Conservation (phyloP, 192 early-diverging fungal species). For the Backusella luteola region DNA sequence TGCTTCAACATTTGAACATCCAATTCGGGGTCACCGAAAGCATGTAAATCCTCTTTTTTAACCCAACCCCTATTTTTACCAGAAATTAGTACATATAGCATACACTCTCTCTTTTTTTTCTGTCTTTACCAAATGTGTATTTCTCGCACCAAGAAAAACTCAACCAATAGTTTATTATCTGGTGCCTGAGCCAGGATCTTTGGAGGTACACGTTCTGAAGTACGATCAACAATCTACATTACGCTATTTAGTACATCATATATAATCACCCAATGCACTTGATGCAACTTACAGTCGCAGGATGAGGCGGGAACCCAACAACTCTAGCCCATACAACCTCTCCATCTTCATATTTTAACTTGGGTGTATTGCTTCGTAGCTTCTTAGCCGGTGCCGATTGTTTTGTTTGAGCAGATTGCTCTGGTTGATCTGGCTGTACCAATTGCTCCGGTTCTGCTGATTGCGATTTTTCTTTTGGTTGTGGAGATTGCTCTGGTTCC, state of each 20-base stretch:
- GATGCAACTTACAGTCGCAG: constrained; percentile 40
- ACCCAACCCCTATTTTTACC: constrained; percentile 11
- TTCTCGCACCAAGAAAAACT: neutral
- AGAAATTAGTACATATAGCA: too few relatives aligned
- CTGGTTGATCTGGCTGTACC: neutral
- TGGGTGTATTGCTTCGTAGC: constrained; percentile 1
- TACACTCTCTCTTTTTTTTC: too few relatives aligned
- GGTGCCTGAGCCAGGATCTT: neutral
- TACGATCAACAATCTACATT: neutral
- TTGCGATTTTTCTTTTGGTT: too few relatives aligned
- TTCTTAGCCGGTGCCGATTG: neutral
- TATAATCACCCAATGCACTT: too few relatives aligned
- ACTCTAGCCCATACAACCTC: constrained; percentile 55
- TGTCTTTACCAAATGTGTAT: constrained; percentile 1
- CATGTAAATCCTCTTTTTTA: constrained; percentile 14
- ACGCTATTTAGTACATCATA: neutral
- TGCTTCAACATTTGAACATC: constrained; percentile 18
- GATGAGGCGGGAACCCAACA: constrained; percentile 52
- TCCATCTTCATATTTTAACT: constrained; percentile 18
- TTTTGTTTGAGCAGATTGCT: neutral
- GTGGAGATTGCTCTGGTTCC: neutral
- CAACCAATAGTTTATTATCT: neutral
- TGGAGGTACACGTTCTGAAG: neutral
- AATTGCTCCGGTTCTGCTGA: neutral
- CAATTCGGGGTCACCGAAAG: constrained; percentile 20